Conservation (phyloP, 805 yeast genomes). For the Saccharomycopsis guyanensis region DNA sequence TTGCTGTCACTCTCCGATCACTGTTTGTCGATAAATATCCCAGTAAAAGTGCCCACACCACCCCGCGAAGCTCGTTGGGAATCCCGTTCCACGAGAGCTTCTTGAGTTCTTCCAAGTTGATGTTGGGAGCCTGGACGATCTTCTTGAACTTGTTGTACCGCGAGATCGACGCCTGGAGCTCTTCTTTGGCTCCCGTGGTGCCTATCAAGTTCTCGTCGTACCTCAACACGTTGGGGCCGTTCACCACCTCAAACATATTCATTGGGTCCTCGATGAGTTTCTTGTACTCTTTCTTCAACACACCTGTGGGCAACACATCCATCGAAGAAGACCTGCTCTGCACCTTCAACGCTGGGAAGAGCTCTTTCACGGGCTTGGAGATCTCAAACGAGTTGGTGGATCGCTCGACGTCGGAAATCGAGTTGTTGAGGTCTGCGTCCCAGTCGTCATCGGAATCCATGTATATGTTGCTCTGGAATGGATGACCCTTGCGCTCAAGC, state of each 20-base stretch:
- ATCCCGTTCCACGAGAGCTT: slow-evolving; percentile 92
- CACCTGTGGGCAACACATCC: not conserved
- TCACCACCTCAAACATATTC: slow-evolving; percentile 32
- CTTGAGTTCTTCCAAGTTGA: slow-evolving; percentile 60
- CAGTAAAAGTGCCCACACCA: slow-evolving; percentile 81
- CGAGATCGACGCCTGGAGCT: slow-evolving; percentile 50
- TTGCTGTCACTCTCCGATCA: slow-evolving; percentile 59
- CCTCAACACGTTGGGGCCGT: slow-evolving; percentile 35
- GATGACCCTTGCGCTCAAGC: slow-evolving; percentile 4
- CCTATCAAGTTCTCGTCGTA: slow-evolving; percentile 29
- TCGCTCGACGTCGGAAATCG: not conserved
- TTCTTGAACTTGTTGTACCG: slow-evolving; percentile 61
- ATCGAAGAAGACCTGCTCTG: not conserved
- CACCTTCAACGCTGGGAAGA: not conserved
- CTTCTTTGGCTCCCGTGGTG: slow-evolving; percentile 41
- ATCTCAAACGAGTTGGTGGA: not conserved
- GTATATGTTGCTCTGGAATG: slow-evolving; percentile 29
- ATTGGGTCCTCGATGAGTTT: slow-evolving; percentile 26
- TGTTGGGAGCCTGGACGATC: slow-evolving; percentile 42
- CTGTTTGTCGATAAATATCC: slow-evolving; percentile 88
- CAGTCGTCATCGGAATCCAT: slow-evolving; percentile 85
- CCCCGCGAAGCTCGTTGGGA: slow-evolving; percentile 71
- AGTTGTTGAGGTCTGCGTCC: slow-evolving; percentile 66
- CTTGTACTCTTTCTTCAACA: slow-evolving; percentile 5
- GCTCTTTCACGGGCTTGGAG: not conserved